These are phyloP conservation scores for Arthrobotrys sphaeroides DNA, from an alignment of 2,329 filamentous ascomycete species.

Conservation along the genomic window DNA sequence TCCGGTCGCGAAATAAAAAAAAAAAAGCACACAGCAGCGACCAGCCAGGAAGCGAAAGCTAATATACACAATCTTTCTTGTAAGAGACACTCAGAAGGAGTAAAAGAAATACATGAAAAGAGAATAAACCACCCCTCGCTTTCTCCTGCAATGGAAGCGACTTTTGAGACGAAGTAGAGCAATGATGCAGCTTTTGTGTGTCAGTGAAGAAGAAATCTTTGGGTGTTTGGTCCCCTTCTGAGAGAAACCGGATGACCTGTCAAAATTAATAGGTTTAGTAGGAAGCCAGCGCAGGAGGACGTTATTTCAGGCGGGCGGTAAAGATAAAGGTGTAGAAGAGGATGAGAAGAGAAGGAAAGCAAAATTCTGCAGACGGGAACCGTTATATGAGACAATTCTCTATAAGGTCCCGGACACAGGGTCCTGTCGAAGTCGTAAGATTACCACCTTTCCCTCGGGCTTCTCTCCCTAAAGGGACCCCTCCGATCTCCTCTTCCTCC, in stretches of 20 bases:
- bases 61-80: conserved; percentile 19
- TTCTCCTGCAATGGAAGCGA: neutral
- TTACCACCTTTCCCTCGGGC: conserved; percentile 40
- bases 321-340: neutral
- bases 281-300: too few relatives aligned
- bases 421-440: neutral
- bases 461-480: conserved; percentile 37
- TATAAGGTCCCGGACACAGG: too few relatives aligned
- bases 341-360: neutral
- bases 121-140: neutral
- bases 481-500: conserved; percentile 40
- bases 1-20: neutral
- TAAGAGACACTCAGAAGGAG: neutral
- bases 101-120: neutral
- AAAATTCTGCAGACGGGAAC: neutral
- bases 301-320: neutral
- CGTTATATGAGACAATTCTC: too few relatives aligned
- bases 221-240: neutral
- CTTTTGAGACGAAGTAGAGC: neutral
- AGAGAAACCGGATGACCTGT: conserved; percentile 1
- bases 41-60: neutral
- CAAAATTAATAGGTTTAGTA: neutral
- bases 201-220: conserved; percentile 5
- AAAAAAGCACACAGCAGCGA: neutral
- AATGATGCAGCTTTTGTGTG: neutral